These are phyloP conservation scores for Paraphoma sp. DNA, from an alignment of 2,329 filamentous ascomycete species.

Conservation along the genomic window DNA sequence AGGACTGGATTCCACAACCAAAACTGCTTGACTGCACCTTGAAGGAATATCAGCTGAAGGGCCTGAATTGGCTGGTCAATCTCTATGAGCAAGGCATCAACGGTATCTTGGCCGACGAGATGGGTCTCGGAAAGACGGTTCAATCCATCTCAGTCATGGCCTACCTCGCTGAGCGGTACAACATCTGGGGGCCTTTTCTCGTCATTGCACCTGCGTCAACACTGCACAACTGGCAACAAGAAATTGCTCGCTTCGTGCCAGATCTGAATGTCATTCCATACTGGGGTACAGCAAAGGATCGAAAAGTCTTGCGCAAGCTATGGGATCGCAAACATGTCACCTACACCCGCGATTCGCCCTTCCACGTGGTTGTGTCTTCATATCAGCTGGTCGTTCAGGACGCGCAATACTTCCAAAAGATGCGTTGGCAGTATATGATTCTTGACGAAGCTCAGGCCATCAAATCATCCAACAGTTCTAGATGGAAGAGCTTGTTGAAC, in stretches of 20 bases:
- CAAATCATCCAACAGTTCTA: constrained; percentile 94
- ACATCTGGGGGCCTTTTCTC: constrained; percentile 97
- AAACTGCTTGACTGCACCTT: constrained; percentile 92
- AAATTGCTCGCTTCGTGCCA: constrained; percentile 94
- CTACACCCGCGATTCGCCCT: constrained; percentile 89
- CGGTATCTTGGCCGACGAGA: constrained; percentile 97
- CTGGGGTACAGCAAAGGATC: constrained; percentile 93
- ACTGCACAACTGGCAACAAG: constrained; percentile 99
- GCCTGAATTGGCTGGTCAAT: constrained; percentile 99
- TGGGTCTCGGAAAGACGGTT: constrained; percentile 99
- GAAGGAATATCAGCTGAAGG: constrained; percentile 99
- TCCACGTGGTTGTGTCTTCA: constrained; percentile 95
- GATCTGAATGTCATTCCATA: constrained; percentile 95
- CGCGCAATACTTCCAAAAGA: constrained; percentile 97
- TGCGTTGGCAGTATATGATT: constrained; percentile 99
- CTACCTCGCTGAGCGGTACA: constrained; percentile 94
- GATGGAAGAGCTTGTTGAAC: constrained; percentile 93
- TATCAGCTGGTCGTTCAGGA: constrained; percentile 98
- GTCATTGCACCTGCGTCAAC: constrained; percentile 97
- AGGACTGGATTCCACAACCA: constrained; percentile 80
- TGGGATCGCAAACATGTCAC: constrained; percentile 98
- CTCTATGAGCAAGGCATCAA: constrained; percentile 99
- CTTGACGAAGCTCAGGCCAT: constrained; percentile 98
- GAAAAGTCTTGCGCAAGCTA: constrained; percentile 96
- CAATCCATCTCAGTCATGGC: constrained; percentile 99